These are phyloP conservation scores for Rhizopogon vinicolor DNA, from an alignment of 768 basidiomycete species.

Conservation along the genomic window DNA sequence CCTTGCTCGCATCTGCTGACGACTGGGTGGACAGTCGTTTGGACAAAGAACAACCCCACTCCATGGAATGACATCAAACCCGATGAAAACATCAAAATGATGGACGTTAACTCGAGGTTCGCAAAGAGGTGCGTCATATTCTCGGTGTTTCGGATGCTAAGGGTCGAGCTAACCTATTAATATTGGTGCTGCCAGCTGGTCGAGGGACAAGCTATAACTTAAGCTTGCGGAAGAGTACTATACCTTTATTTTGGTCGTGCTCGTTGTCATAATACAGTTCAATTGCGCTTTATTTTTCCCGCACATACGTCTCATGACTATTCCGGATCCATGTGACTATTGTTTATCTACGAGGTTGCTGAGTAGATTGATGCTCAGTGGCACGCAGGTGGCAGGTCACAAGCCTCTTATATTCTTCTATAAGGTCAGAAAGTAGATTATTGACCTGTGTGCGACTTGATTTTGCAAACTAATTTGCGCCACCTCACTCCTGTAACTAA, in stretches of 20 bases:
- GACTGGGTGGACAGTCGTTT: constrained; percentile 37
- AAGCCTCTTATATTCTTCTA: no score
- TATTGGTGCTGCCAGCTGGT: constrained; percentile 49
- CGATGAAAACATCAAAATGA: constrained; percentile 69
- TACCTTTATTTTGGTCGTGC: neutral
- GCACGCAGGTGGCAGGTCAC: no score
- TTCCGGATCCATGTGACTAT: neutral
- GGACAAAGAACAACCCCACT: constrained; percentile 71
- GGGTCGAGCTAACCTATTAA: neutral
- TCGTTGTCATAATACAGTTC: constrained; percentile 14
- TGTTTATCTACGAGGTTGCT: no score
- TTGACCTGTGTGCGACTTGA: neutral
- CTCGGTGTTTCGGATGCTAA: neutral
- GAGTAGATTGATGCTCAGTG: no score
- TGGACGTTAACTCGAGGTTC: constrained; percentile 69
- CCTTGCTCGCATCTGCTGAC: constrained; percentile 4
- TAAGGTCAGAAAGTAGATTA: no score
- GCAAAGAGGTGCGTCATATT: constrained; percentile 46
- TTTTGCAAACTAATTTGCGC: neutral
- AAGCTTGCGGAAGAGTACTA: neutral
- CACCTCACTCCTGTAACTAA: neutral
- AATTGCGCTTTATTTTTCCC: constrained; percentile 12
- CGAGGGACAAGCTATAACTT: constrained; percentile 62
- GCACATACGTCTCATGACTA: constrained; percentile 1
- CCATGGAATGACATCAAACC: constrained; percentile 85